A percentile compares a stretch with the other conserved stretches of the same genome.
Conservation (phyloP, 805 yeast species). For the Yarrowia sp. region DNA sequence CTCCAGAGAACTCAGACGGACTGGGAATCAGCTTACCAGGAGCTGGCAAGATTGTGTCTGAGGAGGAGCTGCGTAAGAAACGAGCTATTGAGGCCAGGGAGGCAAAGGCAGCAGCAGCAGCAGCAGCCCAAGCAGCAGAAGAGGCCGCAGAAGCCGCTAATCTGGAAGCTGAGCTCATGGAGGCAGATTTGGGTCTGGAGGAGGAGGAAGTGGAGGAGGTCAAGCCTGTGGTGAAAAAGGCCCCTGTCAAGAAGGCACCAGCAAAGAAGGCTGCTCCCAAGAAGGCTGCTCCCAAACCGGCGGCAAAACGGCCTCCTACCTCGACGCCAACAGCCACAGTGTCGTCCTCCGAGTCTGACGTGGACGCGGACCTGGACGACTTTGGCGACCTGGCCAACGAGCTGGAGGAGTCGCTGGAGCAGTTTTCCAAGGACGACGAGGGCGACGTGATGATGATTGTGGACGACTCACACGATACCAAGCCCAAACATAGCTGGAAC, state of each 20-base stretch:
- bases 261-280: neutral
- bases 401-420: conserved; percentile 23
- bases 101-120: neutral
- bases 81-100: neutral
- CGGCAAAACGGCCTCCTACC: conserved; percentile 3
- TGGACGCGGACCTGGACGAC: conserved; percentile 11
- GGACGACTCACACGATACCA: conserved; percentile 1
- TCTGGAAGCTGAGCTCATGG: conserved; percentile 11
- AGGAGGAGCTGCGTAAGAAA: conserved; percentile 15
- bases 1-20: conserved; percentile 6
- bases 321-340: neutral
- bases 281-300: neutral
- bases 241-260: neutral
- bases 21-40: conserved; percentile 10
- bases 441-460: conserved; percentile 14
- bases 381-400: conserved; percentile 20
- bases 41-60: conserved; percentile 3
- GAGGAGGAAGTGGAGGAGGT: neutral
- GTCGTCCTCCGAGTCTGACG: conserved; percentile 6
- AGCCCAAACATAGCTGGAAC: neutral
- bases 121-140: neutral
- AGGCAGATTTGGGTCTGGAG: conserved; percentile 1
- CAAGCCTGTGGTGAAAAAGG: neutral
- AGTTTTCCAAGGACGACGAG: neutral
- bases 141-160: conserved; percentile 16